A percentile compares a stretch with the other conserved stretches of the same genome.
Conservation (phyloP, 805 yeast genomes). For the Barnettozyma populi region DNA sequence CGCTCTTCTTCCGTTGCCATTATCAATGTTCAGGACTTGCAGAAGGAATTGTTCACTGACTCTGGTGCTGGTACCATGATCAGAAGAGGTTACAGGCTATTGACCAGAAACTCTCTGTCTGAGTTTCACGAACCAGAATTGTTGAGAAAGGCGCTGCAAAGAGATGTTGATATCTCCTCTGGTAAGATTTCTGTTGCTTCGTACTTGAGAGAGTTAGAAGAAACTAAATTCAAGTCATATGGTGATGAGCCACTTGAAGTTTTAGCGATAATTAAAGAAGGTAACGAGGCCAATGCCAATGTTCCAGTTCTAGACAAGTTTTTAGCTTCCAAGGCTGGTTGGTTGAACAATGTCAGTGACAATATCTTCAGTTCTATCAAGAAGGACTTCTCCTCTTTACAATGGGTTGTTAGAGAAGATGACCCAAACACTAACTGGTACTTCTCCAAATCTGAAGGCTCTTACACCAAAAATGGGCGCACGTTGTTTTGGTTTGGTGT, state of each 20-base stretch:
- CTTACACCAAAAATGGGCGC: conserved; percentile 82
- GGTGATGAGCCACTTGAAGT: conserved; percentile 97
- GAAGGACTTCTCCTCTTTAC: conserved; percentile 66
- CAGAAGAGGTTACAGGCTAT: conserved; percentile 91
- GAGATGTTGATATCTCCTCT: conserved; percentile 69
- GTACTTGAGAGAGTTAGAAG: conserved; percentile 69
- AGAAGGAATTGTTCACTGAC: conserved; percentile 95
- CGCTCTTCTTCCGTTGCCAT: conserved; percentile 97
- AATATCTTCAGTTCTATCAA: conserved; percentile 81
- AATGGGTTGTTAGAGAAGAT: conserved; percentile 88
- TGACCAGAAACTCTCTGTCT: conserved; percentile 60
- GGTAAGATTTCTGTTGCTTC: conserved; percentile 75
- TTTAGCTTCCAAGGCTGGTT: conserved; percentile 81
- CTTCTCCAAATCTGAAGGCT: conserved; percentile 90
- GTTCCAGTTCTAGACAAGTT: conserved; percentile 79
- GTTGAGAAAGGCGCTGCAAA: conserved; percentile 67
- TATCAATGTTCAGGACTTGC: conserved; percentile 89
- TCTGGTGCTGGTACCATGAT: conserved; percentile 99
- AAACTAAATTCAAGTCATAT: conserved; percentile 61
- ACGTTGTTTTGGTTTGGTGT: conserved; percentile 95
- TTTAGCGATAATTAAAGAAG: conserved; percentile 72
- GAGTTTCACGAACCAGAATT: conserved; percentile 72
- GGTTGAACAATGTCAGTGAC: conserved; percentile 97
- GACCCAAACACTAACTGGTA: conserved; percentile 90
- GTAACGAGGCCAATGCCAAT: conserved; percentile 28